phyloP scores from a whole-genome alignment of 83 land plant genomes.

The Picea engelmannii region DNA sequence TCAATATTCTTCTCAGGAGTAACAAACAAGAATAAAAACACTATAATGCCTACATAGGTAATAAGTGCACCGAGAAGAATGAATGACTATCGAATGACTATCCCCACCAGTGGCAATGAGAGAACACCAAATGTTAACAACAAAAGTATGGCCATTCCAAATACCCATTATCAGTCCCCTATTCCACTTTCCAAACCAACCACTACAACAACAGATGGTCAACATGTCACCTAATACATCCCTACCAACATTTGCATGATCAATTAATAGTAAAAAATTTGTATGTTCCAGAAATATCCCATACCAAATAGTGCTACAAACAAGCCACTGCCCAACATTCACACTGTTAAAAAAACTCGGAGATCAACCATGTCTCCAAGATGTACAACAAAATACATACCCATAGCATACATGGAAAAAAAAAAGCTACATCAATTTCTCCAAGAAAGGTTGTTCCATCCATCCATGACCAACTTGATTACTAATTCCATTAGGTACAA shows the following conservation, averaged over 20 bases:
- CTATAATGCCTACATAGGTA: conserved; percentile 39
- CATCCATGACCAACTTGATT: background rate
- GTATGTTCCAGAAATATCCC: conserved; percentile 69
- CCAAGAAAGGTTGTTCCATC: conserved; percentile 70
- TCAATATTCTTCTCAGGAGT: conserved; percentile 60
- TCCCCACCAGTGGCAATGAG: conserved; percentile 81
- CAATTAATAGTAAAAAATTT: conserved; percentile 52
- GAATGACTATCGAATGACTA: conserved; percentile 89
- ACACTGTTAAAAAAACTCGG: conserved; percentile 53
- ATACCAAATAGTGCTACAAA: conserved; percentile 56
- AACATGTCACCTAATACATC: conserved; percentile 73
- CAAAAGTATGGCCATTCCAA: conserved; percentile 85
- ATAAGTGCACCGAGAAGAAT: conserved; percentile 63
- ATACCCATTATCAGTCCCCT: conserved; percentile 88
- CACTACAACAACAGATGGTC: conserved; percentile 86
- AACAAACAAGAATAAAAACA: conserved; percentile 61
- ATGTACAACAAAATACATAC: conserved; percentile 71
- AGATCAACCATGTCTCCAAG: conserved; percentile 29
- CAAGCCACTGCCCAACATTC: conserved; percentile 75
- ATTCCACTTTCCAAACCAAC: conserved; percentile 76
- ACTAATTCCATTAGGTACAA: background rate
- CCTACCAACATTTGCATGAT: conserved; percentile 64
- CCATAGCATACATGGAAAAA: conserved; percentile 58
- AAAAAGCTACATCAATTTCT: conserved; percentile 81
- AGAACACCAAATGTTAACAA: conserved; percentile 39